Evolutionary conservation across 768 basidiomycete species (phyloP), one percentile per base, ranked within the genome.

Genomic region (Pleurotus eryngii): DNA sequence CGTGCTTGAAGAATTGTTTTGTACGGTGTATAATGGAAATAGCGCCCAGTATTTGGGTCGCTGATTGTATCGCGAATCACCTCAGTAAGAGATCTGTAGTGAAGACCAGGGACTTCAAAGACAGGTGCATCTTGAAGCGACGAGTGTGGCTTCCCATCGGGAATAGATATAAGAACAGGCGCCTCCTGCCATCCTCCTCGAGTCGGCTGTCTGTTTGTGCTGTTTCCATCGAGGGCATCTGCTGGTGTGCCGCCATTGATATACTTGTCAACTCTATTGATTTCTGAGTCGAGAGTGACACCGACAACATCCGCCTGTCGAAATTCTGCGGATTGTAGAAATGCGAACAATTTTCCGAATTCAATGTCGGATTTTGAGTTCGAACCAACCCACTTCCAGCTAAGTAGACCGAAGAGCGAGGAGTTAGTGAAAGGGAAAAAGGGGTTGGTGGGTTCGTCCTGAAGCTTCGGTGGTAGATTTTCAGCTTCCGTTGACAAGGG

Each of bases 141-240:
- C 7, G 58, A 46, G 26, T 64, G 59, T 11, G 60, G 57, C 9
- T 53, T 27, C 15, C 60, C 61, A 20, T 54, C 54, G 0, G 74
- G 74, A 0, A 77, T 35, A 0, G 39, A 27, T 3, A 77, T 62
- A 15, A 60, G 56, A 15, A 76, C 65, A 0, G 62, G 47, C 0
- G 49, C 42, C 18, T 65, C 59, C 1, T 57, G 60, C 70, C 67
- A 70, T 8, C 30, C 30, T 9, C 30, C 30, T 5, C 61, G 49
- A 30, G 49, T 30, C 1, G 5, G 4, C 46, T 47, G 17, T 2
- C n/a, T 0, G 20, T 6, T 12, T 2, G n/a, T 47, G 18, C 20
- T 14, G 9, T 7, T 14, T 47, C 4, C 46, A 3, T 49, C 30
- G 9, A 15, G 7, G 8, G n/a, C 22, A 24, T 24, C 3, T 24